These are phyloP conservation scores for Bruguiera parviflora DNA, from an alignment of 345 rosid species.

Conservation along the genomic window DNA sequence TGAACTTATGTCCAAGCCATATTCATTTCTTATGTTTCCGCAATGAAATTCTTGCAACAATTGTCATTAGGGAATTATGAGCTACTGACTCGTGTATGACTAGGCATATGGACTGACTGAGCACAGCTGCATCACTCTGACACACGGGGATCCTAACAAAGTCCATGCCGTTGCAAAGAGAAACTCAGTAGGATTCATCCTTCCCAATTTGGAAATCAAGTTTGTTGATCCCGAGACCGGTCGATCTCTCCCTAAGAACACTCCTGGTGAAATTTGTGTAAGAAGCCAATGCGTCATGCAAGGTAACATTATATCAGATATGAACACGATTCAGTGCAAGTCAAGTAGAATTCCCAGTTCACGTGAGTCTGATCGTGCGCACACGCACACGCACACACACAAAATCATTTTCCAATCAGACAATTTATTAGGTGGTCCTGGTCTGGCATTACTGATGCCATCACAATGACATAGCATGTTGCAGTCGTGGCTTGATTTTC, in stretches of 20 bases:
- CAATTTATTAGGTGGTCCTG: too few species aligned
- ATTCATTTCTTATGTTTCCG: too few species aligned
- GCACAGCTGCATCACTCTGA: constrained; percentile 92
- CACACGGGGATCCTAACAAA: constrained; percentile 59
- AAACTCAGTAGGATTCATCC: constrained; percentile 83
- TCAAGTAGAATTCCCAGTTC: too few species aligned
- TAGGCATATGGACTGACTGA: constrained; percentile 97
- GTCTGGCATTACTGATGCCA: too few species aligned
- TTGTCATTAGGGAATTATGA: too few species aligned
- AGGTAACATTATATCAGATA: constrained; percentile 35
- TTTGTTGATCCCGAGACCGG: constrained; percentile 80
- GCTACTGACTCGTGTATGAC: background rate
- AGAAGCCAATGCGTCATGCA: constrained; percentile 88
- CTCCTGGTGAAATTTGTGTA: constrained; percentile 82
- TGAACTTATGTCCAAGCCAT: too few species aligned
- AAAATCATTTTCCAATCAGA: too few species aligned
- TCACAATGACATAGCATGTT: too few species aligned
- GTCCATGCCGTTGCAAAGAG: constrained; percentile 61
- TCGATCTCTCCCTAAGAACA: constrained; percentile 60
- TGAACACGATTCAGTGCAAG: too few species aligned
- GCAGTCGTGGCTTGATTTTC: background rate
- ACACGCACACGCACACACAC: too few species aligned
- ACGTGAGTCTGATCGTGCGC: too few species aligned
- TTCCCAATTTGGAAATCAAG: constrained; percentile 82
- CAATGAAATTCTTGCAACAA: too few species aligned